Conservation (phyloP, 208 protist species). For the Trypanosoma lewisi region DNA sequence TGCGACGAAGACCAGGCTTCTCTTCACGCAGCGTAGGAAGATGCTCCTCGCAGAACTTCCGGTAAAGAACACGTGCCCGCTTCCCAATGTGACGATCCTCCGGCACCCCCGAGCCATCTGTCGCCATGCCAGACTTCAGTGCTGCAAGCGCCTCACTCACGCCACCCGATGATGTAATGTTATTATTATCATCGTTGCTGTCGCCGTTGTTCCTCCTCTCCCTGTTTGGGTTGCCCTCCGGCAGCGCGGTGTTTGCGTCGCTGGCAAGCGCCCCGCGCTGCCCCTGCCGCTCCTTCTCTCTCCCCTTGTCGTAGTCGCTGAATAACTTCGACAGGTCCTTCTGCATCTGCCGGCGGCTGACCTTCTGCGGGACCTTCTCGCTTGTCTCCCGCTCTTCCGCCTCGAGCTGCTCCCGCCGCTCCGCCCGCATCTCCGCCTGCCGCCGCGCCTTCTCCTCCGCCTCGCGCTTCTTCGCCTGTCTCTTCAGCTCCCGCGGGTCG, state of each 20-base stretch:
- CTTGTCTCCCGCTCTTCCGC: conserved; percentile 68
- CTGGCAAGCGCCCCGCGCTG: conserved; percentile 25
- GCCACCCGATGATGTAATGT: conserved; percentile 44
- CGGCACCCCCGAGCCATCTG: conserved; percentile 11
- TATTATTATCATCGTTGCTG: conserved; percentile 21
- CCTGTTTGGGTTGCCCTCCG: conserved; percentile 53
- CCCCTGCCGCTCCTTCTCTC: conserved; percentile 30
- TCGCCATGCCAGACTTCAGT: conserved; percentile 26
- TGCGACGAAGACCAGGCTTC: conserved; percentile 63
- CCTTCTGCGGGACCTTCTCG: conserved; percentile 66
- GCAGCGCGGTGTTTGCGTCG: conserved; percentile 19
- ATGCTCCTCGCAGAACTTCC: conserved; percentile 76
- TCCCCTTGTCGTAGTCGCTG: conserved; percentile 76
- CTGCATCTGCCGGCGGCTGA: conserved; percentile 73
- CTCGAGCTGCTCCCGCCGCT: conserved; percentile 71
- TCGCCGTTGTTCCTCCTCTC: conserved; percentile 20
- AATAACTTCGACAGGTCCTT: conserved; percentile 85
- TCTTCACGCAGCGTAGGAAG: conserved; percentile 67
- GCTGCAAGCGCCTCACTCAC: conserved; percentile 41
- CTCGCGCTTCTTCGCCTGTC: conserved; percentile 59
- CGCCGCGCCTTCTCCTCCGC: conserved; percentile 57
- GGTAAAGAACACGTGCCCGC: conserved; percentile 78
- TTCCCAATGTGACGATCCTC: conserved; percentile 86
- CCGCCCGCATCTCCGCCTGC: conserved; percentile 42
- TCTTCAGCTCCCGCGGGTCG: conserved; percentile 60